Evolutionary conservation across 805 yeast species (phyloP).

Genomic region (Ogataea allantospora): DNA sequence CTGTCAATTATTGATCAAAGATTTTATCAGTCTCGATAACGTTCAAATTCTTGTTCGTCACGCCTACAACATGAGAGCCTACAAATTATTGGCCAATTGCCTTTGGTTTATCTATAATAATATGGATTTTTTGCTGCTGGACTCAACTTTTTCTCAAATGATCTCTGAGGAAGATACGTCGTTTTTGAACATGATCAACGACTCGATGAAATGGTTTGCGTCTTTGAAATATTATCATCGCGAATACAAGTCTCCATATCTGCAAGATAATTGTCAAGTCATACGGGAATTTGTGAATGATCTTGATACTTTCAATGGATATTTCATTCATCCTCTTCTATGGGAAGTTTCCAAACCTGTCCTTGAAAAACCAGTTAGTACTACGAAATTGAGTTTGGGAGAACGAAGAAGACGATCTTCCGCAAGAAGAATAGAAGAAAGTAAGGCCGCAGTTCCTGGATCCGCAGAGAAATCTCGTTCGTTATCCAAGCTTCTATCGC

Average conservation of each 20-base stretch:
- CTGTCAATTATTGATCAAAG: slow-evolving; percentile 59
- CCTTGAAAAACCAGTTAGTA: slow-evolving; percentile 11
- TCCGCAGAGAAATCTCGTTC: slow-evolving; percentile 17
- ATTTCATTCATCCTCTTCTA: slow-evolving; percentile 37
- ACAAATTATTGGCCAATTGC: slow-evolving; percentile 57
- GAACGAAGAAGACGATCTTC: slow-evolving; percentile 27
- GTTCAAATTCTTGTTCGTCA: slow-evolving; percentile 55
- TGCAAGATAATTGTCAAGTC: slow-evolving; percentile 12
- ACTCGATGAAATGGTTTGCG: slow-evolving; percentile 37
- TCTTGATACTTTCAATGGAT: slow-evolving; percentile 37
- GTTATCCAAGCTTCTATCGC: slow-evolving; percentile 6
- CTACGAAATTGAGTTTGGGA: slow-evolving; percentile 6
- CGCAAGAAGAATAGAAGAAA: slow-evolving; percentile 24
- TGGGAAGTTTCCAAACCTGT: slow-evolving; percentile 30
- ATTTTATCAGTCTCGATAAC: slow-evolving; percentile 56
- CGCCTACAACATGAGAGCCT: slow-evolving; percentile 50
- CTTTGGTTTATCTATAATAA: slow-evolving; percentile 68
- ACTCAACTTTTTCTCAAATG: slow-evolving; percentile 36
- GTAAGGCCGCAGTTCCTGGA: slow-evolving; percentile 22
- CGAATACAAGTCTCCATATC: slow-evolving; percentile 27
- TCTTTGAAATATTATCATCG: slow-evolving; percentile 27
- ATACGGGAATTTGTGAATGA: slow-evolving; percentile 37
- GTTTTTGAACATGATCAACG: slow-evolving; percentile 28
- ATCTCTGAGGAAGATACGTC: slow-evolving; percentile 20
- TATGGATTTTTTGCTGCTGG: slow-evolving; percentile 58